These are phyloP conservation scores for Asterionellopsis glacialis DNA, from an alignment of 108 stramenopile species.

Conservation along the genomic window DNA sequence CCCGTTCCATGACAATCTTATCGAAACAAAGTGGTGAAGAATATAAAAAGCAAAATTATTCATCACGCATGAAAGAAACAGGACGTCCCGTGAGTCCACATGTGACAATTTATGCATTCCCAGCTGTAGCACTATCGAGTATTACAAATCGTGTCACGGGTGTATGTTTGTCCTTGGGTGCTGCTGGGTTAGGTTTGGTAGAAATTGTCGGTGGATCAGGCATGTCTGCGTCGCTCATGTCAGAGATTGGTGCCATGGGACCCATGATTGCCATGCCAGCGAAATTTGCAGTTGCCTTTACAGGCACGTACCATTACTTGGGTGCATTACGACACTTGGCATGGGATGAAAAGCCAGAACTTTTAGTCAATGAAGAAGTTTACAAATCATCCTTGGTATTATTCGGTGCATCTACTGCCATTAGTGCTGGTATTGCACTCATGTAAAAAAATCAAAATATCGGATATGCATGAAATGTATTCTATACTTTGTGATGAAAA, in stretches of 20 bases:
- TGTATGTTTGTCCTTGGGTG: conserved; percentile 71
- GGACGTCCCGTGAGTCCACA: conserved; percentile 93
- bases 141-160: conserved; percentile 95
- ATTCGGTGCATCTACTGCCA: conserved; percentile 43
- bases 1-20: conserved; percentile 72
- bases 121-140: conserved; percentile 77
- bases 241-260: conserved; percentile 58
- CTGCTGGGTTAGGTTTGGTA: conserved; percentile 65
- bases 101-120: conserved; percentile 93
- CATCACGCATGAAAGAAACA: conserved; percentile 69
- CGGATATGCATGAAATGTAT: background rate
- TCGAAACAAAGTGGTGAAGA: conserved; percentile 75
- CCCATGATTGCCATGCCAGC: conserved; percentile 52
- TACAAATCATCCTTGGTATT: conserved; percentile 64
- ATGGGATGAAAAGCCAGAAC: conserved; percentile 72
- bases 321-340: conserved; percentile 81
- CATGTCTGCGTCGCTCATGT: conserved; percentile 68
- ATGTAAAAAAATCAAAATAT: conserved; percentile 14
- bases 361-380: conserved; percentile 63
- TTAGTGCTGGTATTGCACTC: conserved; percentile 46
- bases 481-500: background rate
- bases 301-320: conserved; percentile 87
- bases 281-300: conserved; percentile 88
- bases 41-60: conserved; percentile 86
- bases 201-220: conserved; percentile 77